Conservation (phyloP, 2,329 filamentous ascomycete species). For the Ceratocystis papillata region DNA sequence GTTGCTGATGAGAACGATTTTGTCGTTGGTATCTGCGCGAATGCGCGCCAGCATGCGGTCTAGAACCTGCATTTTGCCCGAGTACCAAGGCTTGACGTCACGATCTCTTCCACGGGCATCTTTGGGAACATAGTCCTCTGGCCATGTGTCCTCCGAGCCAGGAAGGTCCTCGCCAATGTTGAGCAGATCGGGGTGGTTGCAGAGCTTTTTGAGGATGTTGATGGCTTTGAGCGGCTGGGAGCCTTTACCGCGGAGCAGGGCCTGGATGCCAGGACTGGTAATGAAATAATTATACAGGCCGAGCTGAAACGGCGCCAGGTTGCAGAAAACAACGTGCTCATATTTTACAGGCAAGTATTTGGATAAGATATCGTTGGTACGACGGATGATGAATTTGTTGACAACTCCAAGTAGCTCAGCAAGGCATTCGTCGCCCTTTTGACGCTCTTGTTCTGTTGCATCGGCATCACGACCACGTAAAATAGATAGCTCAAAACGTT, state of each 20-base stretch:
- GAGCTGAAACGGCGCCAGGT: constrained; percentile 81
- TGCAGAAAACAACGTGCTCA: constrained; percentile 98
- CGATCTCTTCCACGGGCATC: constrained; percentile 80
- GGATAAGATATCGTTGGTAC: constrained; percentile 93
- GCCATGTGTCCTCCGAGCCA: constrained; percentile 70
- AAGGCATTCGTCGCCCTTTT: constrained; percentile 74
- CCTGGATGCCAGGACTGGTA: constrained; percentile 87
- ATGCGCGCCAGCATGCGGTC: constrained; percentile 96
- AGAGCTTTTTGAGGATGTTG: constrained; percentile 92
- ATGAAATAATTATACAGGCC: constrained; percentile 96
- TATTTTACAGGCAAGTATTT: constrained; percentile 98
- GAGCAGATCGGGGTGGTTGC: constrained; percentile 92
- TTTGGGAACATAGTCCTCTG: constrained; percentile 78
- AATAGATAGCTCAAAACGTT: constrained; percentile 87
- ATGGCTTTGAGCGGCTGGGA: constrained; percentile 96
- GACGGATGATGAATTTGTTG: constrained; percentile 96
- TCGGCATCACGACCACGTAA: constrained; percentile 82
- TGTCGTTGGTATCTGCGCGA: constrained; percentile 92
- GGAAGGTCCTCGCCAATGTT: constrained; percentile 74
- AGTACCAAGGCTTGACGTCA: constrained; percentile 91
- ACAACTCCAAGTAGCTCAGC: constrained; percentile 71
- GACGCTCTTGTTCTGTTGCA: constrained; percentile 69
- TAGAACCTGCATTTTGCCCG: constrained; percentile 96
- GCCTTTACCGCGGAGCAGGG: constrained; percentile 80
- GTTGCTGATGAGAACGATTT: constrained; percentile 97